These are phyloP conservation scores for Phoma sp. DNA, from an alignment of 2,329 filamentous ascomycete species.

Conservation along the genomic window DNA sequence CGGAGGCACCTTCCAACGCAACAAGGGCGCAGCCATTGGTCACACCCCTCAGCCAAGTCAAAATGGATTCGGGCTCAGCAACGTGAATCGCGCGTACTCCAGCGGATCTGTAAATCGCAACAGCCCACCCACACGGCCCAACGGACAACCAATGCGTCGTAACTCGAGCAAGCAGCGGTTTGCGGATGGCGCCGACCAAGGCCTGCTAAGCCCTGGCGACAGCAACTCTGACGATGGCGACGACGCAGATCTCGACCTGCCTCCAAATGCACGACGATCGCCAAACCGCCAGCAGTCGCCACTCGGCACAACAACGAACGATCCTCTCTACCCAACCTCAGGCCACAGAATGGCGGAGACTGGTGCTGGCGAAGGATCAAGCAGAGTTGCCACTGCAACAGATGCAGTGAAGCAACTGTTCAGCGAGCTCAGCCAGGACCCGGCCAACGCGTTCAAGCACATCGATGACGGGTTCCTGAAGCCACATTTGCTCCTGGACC, in stretches of 20 bases:
- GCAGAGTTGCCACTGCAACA: constrained; percentile 67
- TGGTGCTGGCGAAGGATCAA: constrained; percentile 27
- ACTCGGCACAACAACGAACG: constrained; percentile 21
- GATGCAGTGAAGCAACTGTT: constrained; percentile 82
- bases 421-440: constrained; percentile 79
- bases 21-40: constrained; percentile 76
- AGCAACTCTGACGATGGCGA: constrained; percentile 60
- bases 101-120: constrained; percentile 61
- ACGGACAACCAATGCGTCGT: constrained; percentile 56
- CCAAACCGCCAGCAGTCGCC: constrained; percentile 48
- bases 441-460: constrained; percentile 86
- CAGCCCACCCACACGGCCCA: constrained; percentile 52
- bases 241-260: constrained; percentile 64
- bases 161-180: constrained; percentile 58
- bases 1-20: constrained; percentile 78
- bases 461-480: constrained; percentile 97
- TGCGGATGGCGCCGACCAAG: constrained; percentile 59
- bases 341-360: constrained; percentile 33
- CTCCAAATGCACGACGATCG: constrained; percentile 60
- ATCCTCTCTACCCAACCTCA: constrained; percentile 49
- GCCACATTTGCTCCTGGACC: constrained; percentile 84
- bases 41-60: constrained; percentile 68
- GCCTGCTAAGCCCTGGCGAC: constrained; percentile 58
- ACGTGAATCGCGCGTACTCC: constrained; percentile 61
- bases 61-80: constrained; percentile 62